Percentiles rank a stretch among this genome's conserved stretches.
These are phyloP conservation scores for Penicillium sp. DNA, from an alignment of 2,329 filamentous ascomycete genomes.

Conservation along the genomic window DNA sequence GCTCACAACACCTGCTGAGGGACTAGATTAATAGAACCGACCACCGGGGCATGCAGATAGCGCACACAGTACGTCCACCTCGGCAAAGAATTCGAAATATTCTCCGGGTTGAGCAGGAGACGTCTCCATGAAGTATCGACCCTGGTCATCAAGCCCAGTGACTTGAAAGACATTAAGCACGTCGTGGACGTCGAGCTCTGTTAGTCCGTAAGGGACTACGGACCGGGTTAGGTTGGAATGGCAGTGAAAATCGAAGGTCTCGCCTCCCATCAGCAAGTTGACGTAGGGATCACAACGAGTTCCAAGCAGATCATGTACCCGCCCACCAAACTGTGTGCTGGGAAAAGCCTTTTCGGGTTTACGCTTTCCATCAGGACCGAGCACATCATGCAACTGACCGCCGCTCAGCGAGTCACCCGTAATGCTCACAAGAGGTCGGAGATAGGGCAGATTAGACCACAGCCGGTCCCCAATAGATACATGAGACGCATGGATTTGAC, in stretches of 20 bases:
- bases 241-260: conserved; percentile 73
- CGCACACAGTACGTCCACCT: conserved; percentile 65
- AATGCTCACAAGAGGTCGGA: conserved; percentile 69
- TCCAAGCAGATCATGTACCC: conserved; percentile 72
- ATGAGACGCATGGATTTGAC: conserved; percentile 72
- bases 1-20: no score
- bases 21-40: conserved; percentile 11
- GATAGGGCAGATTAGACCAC: conserved; percentile 71
- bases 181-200: conserved; percentile 72
- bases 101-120: conserved; percentile 43
- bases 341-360: conserved; percentile 39
- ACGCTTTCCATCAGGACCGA: conserved; percentile 29
- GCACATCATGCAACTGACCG: conserved; percentile 33
- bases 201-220: conserved; percentile 60
- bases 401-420: conserved; percentile 57
- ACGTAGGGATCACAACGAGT: conserved; percentile 83
- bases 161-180: conserved; percentile 84
- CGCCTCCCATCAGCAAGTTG: conserved; percentile 64
- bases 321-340: conserved; percentile 51
- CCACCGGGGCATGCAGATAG: conserved; percentile 67
- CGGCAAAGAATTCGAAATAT: conserved; percentile 71
- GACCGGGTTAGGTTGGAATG: conserved; percentile 75
- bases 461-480: conserved; percentile 65
- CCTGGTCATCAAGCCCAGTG: conserved; percentile 65
- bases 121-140: conserved; percentile 66